A percentile compares a stretch with the other conserved stretches of the same genome.
Conservation (phyloP, 306 rosid genomes). For the Quercus robur region DNA sequence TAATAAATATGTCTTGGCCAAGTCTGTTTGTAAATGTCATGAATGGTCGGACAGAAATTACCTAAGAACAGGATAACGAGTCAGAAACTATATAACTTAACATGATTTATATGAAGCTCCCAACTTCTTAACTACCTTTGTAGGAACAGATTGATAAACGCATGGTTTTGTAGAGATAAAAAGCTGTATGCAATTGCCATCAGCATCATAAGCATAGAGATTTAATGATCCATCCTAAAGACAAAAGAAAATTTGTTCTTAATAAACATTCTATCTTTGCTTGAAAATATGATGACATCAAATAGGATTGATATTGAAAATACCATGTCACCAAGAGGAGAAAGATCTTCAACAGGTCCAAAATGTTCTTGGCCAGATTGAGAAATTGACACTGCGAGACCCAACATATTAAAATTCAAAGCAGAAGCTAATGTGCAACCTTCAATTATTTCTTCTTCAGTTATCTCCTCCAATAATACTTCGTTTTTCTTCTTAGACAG, state of each 20-base stretch:
- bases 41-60: constrained; percentile 76
- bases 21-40: constrained; percentile 93
- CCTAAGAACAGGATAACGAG: constrained; percentile 42
- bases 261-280: neutral
- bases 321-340: constrained; percentile 92
- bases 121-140: constrained; percentile 60
- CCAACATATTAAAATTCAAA: constrained; percentile 71
- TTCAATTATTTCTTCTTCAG: constrained; percentile 78
- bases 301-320: constrained; percentile 11
- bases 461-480: constrained; percentile 66
- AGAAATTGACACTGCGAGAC: constrained; percentile 72
- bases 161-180: constrained; percentile 85
- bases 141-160: constrained; percentile 75
- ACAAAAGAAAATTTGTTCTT: constrained; percentile 12
- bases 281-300: constrained; percentile 1
- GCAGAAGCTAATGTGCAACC: constrained; percentile 83
- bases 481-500: constrained; percentile 48
- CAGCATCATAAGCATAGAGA: constrained; percentile 72
- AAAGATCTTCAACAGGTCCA: constrained; percentile 80
- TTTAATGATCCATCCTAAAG: constrained; percentile 86
- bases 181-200: constrained; percentile 73
- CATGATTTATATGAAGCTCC: constrained; percentile 13
- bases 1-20: constrained; percentile 75
- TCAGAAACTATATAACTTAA: constrained; percentile 1
- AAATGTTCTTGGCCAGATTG: constrained; percentile 59